phyloP scores from a whole-genome alignment of 2,329 filamentous ascomycete species.

The Ceratocystis alfenasii region DNA sequence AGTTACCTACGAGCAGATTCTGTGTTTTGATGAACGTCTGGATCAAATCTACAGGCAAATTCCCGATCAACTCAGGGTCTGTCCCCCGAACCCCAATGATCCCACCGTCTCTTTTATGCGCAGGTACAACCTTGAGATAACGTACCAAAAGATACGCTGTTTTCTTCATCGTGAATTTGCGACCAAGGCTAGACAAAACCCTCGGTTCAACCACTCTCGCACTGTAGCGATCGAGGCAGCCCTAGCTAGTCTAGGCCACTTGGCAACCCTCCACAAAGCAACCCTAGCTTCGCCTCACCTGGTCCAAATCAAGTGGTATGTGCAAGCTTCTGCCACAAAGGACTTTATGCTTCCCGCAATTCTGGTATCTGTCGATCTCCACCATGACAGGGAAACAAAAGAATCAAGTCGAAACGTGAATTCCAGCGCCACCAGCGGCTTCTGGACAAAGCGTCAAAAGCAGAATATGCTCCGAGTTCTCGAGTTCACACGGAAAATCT shows the following conservation, averaged over 20 bases:
- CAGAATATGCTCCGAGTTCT: constrained; percentile 66
- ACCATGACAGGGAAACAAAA: constrained; percentile 36
- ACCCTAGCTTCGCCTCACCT: constrained; percentile 60
- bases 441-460: constrained; percentile 47
- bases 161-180: constrained; percentile 83
- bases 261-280: constrained; percentile 64
- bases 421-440: background rate
- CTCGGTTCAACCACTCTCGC: constrained; percentile 73
- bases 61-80: constrained; percentile 53
- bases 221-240: constrained; percentile 77
- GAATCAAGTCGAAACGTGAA: constrained; percentile 33
- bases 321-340: constrained; percentile 65
- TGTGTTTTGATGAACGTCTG: constrained; percentile 50
- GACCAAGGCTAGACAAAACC: constrained; percentile 61
- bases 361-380: constrained; percentile 70
- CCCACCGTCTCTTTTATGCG: constrained; percentile 77
- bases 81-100: constrained; percentile 61
- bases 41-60: constrained; percentile 53
- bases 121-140: constrained; percentile 68
- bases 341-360: constrained; percentile 82
- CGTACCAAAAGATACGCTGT: constrained; percentile 82
- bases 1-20: constrained; percentile 51
- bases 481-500: constrained; percentile 63
- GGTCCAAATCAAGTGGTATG: constrained; percentile 62
- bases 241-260: constrained; percentile 65